phyloP scores from a whole-genome alignment of 1,284 basidiomycete species.

The Trametes versicolor region DNA sequence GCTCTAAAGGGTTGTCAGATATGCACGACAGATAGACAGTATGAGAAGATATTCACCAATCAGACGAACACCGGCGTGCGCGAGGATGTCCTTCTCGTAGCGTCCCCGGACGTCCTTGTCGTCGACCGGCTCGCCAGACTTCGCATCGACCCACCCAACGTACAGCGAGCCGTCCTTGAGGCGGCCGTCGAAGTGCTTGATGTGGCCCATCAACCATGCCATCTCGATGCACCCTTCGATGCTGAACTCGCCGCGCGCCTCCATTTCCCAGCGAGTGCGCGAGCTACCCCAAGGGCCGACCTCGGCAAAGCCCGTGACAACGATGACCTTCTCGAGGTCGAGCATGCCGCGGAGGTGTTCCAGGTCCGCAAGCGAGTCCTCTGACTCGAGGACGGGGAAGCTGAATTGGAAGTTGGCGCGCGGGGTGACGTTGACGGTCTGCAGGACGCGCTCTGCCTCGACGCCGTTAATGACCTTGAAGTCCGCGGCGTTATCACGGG shows the following conservation, averaged over 20 bases:
- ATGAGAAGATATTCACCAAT: constrained; percentile 70
- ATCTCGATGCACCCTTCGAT: constrained; percentile 99
- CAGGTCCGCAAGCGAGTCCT: constrained; percentile 76
- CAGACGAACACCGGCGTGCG: constrained; percentile 94
- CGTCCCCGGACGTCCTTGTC: constrained; percentile 96
- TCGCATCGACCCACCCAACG: constrained; percentile 98
- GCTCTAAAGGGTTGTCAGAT: constrained; percentile 66
- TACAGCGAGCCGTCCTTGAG: constrained; percentile 92
- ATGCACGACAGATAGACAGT: constrained; percentile 8
- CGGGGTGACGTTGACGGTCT: constrained; percentile 93
- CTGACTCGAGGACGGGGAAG: constrained; percentile 84
- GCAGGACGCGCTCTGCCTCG: constrained; percentile 93
- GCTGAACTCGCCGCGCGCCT: constrained; percentile 91
- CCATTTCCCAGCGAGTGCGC: constrained; percentile 99
- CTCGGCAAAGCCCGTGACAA: constrained; percentile 95
- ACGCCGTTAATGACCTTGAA: constrained; percentile 93
- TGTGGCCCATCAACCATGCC: constrained; percentile 99
- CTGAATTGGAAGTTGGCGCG: constrained; percentile 98
- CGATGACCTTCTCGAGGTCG: constrained; percentile 95
- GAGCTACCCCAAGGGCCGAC: constrained; percentile 99
- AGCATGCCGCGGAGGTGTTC: constrained; percentile 85
- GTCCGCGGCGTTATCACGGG: constrained; percentile 94
- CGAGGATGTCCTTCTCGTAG: constrained; percentile 95
- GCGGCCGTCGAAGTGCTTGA: constrained; percentile 98
- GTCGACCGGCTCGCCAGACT: constrained; percentile 96